Conservation (phyloP, 1,284 basidiomycete species). For the Leccinum subatratum region DNA sequence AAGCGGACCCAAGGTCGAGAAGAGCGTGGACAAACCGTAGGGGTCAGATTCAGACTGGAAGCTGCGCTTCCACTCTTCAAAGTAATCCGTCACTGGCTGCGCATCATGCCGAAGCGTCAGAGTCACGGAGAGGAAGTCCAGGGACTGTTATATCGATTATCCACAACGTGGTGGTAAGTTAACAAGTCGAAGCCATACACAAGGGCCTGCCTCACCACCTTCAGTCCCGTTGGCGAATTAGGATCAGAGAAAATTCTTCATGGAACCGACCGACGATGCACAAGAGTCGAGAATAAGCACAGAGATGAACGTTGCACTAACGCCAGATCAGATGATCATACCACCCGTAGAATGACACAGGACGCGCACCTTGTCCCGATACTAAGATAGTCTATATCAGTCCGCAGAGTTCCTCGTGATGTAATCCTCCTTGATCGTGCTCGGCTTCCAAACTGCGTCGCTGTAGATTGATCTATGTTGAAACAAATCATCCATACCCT, state of each 20-base stretch:
- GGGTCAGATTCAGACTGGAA: conserved; percentile 56
- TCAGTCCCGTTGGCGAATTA: conserved; percentile 61
- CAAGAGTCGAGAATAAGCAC: conserved; percentile 64
- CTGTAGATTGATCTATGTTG: conserved; percentile 76
- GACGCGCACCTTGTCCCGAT: conserved; percentile 51
- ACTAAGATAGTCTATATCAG: conserved; percentile 70
- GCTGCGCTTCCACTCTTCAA: conserved; percentile 58
- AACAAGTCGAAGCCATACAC: background rate
- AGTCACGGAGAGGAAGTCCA: conserved; percentile 58
- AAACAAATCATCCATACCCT: conserved; percentile 86
- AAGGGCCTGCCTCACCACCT: conserved; percentile 47
- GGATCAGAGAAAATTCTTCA: conserved; percentile 74
- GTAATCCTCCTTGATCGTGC: conserved; percentile 80
- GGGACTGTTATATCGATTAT: conserved; percentile 36
- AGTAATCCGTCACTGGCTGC: conserved; percentile 51
- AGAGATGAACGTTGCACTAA: conserved; percentile 71
- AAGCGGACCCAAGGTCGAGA: background rate
- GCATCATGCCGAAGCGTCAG: conserved; percentile 55
- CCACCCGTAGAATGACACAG: background rate
- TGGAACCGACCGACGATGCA: conserved; percentile 71
- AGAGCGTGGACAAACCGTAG: conserved; percentile 36
- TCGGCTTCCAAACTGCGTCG: conserved; percentile 83
- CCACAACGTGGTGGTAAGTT: conserved; percentile 2
- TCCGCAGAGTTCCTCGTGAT: conserved; percentile 71
- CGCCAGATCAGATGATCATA: conserved; percentile 1